Percentiles rank a stretch among this genome's conserved stretches.
Evolutionary conservation across 371 early-diverging fungal genomes (phyloP).

Genomic region (Mortierella sp.): DNA sequence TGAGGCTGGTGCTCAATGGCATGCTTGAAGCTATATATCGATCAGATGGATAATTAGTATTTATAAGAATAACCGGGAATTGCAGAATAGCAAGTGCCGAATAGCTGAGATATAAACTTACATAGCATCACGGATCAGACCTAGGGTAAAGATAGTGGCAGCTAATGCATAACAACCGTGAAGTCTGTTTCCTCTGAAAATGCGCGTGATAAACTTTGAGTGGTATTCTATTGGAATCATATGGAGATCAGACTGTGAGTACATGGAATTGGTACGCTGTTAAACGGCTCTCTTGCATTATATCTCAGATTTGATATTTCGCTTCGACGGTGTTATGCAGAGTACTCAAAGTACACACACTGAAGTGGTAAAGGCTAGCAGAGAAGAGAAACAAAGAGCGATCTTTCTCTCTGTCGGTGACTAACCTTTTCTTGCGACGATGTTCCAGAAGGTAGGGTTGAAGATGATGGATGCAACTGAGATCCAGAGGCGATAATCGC

Average conservation of each 20-base stretch:
- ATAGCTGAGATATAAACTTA: conserved; percentile 58
- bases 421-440: conserved; percentile 82
- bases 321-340: too few species aligned
- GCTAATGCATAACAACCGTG: conserved; percentile 87
- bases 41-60: neutral
- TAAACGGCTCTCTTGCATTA: too few species aligned
- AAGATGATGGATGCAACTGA: conserved; percentile 81
- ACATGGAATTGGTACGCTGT: too few species aligned
- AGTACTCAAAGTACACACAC: too few species aligned
- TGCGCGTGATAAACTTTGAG: conserved; percentile 75
- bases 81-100: neutral
- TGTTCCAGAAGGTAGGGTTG: conserved; percentile 94
- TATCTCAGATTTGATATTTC: too few species aligned
- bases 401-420: too few species aligned
- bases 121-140: conserved; percentile 86
- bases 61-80: neutral
- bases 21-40: conserved; percentile 62
- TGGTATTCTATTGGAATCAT: conserved; percentile 74
- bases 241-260: neutral
- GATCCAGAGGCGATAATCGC: conserved; percentile 75
- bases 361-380: neutral
- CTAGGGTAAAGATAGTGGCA: conserved; percentile 83
- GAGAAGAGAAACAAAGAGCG: neutral
- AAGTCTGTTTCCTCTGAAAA: conserved; percentile 77
- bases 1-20: conserved; percentile 81